Percentiles rank a stretch among this genome's conserved stretches.
phyloP scores from a whole-genome alignment of 2,329 filamentous ascomycete species.

The Pseudogymnoascus sp. region DNA sequence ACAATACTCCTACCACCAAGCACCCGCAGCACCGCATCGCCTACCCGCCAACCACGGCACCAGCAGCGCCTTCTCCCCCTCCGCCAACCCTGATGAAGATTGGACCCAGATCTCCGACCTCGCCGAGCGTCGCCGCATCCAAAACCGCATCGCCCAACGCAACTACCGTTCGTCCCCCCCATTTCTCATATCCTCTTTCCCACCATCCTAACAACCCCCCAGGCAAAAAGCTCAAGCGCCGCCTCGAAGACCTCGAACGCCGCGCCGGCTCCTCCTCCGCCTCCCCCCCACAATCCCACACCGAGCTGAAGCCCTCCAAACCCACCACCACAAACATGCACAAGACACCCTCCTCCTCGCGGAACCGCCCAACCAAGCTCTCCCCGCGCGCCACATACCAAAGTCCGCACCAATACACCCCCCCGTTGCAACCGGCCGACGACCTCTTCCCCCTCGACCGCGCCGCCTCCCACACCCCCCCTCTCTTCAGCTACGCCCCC shows the following conservation, averaged over 20 bases:
- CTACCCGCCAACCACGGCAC: slow-evolving; percentile 67
- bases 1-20: slow-evolving; percentile 26
- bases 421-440: slow-evolving; percentile 52
- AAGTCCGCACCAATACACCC: slow-evolving; percentile 47
- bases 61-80: slow-evolving; percentile 90
- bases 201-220: slow-evolving; percentile 11
- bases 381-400: slow-evolving; percentile 32
- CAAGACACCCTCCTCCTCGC: slow-evolving; percentile 14
- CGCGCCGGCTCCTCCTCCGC: slow-evolving; percentile 56
- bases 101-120: slow-evolving; percentile 99
- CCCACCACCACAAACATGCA: slow-evolving; percentile 19
- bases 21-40: slow-evolving; percentile 36
- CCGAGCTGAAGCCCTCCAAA: slow-evolving; percentile 28
- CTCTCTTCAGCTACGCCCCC: slow-evolving; percentile 58
- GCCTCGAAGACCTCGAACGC: slow-evolving; percentile 75
- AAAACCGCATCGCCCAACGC: slow-evolving; percentile 94
- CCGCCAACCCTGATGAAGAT: slow-evolving; percentile 92
- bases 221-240: slow-evolving; percentile 91
- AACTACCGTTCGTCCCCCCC: slow-evolving; percentile 70
- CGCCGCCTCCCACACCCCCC: slow-evolving; percentile 63
- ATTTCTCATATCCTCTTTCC: neutral
- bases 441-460: slow-evolving; percentile 59
- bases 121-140: slow-evolving; percentile 84
- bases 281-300: slow-evolving; percentile 45
- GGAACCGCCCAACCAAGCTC: slow-evolving; percentile 17